Conservation (phyloP, 2,329 filamentous ascomycete genomes). For the Calonectria pauciramosa region DNA sequence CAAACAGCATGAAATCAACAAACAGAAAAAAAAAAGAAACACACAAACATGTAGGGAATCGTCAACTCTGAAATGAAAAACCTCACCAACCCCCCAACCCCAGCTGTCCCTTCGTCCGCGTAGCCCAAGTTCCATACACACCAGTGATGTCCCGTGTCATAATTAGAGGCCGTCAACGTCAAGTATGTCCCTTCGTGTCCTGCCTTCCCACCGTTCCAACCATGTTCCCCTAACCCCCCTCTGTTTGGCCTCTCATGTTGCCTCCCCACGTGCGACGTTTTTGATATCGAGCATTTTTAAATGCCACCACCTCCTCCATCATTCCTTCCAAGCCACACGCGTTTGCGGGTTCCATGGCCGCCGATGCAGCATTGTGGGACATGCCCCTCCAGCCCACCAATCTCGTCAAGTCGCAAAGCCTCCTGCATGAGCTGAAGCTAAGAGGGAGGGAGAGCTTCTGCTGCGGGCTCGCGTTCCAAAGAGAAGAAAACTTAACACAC, state of each 20-base stretch:
- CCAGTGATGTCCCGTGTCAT: not conserved
- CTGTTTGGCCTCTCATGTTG: not conserved
- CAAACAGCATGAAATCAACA: conserved; percentile 1
- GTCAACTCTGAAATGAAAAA: not conserved
- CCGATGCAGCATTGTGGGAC: conserved; percentile 1
- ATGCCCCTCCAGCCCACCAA: not conserved
- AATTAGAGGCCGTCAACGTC: conserved; percentile 13
- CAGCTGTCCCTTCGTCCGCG: conserved; percentile 6
- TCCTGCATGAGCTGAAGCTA: not conserved
- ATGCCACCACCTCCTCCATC: not conserved
- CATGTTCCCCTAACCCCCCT: not conserved
- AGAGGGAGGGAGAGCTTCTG: not conserved
- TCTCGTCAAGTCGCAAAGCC: not conserved
- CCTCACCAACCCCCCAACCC: not conserved
- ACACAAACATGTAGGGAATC: not conserved
- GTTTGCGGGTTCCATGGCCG: not conserved
- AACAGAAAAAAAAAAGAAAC: not conserved
- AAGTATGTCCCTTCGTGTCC: not conserved
- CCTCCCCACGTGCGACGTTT: conserved; percentile 6
- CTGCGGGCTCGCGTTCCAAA: not conserved
- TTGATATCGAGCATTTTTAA: not conserved
- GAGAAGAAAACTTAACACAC: not conserved
- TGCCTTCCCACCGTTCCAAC: not conserved
- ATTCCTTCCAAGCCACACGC: not conserved
- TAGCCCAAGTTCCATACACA: not conserved